Evolutionary conservation across 805 yeast genomes (phyloP), one percentile per base, ranked within the genome.

Genomic region (Saturnispora sanitii): DNA sequence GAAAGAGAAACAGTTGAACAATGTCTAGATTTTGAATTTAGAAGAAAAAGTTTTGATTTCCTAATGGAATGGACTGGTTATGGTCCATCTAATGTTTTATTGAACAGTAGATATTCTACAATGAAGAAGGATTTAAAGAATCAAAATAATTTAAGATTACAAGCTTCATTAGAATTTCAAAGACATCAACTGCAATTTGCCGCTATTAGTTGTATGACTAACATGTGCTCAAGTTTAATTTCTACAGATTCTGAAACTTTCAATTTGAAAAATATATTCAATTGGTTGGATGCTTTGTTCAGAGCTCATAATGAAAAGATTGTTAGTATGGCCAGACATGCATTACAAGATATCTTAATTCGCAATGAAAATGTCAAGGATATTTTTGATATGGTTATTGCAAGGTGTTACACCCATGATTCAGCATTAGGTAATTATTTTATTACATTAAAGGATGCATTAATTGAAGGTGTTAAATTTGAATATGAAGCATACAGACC

Each of bases 21-120:
- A 30, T 79, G 88, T 75, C 65, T 88, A n/a, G 90, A 94, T 1
- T 87, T 88, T 57, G 86, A 80, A 48, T 90, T 87, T 2, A 67
- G 96, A 40, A 77, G 82, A 23, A 81, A 84, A 2, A 82, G 94
- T 46, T 88, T 86, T 62, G 75, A 78, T 35, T 81, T 75, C 52
- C 64, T 92, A 42, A 88, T 83, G 49, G 94, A 85, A 56, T 92
- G 99, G 99, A 87, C 96, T 57, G 95, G 94, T 0, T 77, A 75
- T 58, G 96, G 97, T 2, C 79, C 75, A 39, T 66, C 77, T 19
- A 69, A 75, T 7, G 54, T 66, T 1, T 53, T 78, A 2, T 73
- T 86, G 2, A 77, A 75, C 23, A 82, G 80, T 32, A 66, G 96
- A 34, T 86, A 86, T 48, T 56, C 63, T 4, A 49, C 60, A 1